Percentiles rank a stretch among this genome's conserved stretches.
These are phyloP conservation scores for Plasmopara halstedii DNA, from an alignment of 352 stramenopile species.

Conservation along the genomic window DNA sequence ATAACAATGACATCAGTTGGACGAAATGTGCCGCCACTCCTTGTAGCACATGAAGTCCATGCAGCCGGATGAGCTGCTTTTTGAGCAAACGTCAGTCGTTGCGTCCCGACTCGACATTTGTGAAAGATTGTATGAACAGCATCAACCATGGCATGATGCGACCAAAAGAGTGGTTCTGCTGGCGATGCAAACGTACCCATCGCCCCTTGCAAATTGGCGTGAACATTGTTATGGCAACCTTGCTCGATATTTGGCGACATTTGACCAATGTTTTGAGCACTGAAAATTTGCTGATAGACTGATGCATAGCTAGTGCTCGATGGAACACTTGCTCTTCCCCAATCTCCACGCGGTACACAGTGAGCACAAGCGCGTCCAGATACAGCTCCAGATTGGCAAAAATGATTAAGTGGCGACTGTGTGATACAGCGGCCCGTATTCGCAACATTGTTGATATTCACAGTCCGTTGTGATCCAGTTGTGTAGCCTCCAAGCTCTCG, in stretches of 20 bases:
- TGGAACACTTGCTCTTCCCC: slow-evolving; percentile 26
- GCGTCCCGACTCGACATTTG: slow-evolving; percentile 52
- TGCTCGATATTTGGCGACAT: slow-evolving; percentile 41
- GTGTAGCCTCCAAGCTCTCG: slow-evolving; percentile 33
- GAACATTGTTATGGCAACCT: slow-evolving; percentile 59
- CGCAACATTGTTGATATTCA: slow-evolving; percentile 45
- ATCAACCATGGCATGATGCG: slow-evolving; percentile 64
- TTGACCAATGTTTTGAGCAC: slow-evolving; percentile 39
- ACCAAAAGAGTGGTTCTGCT: slow-evolving; percentile 66
- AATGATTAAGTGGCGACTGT: slow-evolving; percentile 35
- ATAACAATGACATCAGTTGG: slow-evolving; percentile 36
- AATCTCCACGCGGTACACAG: slow-evolving; percentile 46
- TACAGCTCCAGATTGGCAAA: slow-evolving; percentile 32
- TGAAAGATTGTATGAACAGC: slow-evolving; percentile 56
- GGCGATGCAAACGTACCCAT: slow-evolving; percentile 53
- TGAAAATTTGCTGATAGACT: slow-evolving; percentile 42
- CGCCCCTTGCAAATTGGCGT: slow-evolving; percentile 35
- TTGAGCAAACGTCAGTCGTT: slow-evolving; percentile 33
- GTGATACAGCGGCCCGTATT: slow-evolving; percentile 36
- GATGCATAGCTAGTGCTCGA: slow-evolving; percentile 32
- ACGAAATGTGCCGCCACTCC: slow-evolving; percentile 30
- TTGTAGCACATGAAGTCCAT: slow-evolving; percentile 43
- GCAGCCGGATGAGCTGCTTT: slow-evolving; percentile 37
- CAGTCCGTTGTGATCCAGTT: slow-evolving; percentile 10
- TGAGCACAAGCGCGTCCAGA: slow-evolving; percentile 21